Evolutionary conservation across 1,284 basidiomycete genomes (phyloP).

Genomic region (Naganishia cerealis): DNA sequence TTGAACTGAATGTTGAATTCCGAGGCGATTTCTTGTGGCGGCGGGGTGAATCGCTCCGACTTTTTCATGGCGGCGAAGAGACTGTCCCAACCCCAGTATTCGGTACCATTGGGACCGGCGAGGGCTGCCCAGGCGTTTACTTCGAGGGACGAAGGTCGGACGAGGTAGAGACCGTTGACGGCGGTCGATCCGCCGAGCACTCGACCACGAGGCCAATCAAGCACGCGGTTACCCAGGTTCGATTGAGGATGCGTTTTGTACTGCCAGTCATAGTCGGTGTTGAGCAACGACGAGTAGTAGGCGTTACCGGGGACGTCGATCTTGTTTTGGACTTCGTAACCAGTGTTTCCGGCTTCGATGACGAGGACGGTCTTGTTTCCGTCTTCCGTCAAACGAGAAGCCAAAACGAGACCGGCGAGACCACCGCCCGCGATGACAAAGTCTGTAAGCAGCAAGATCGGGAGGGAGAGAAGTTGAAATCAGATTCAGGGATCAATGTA

Average conservation of each 20-base stretch:
- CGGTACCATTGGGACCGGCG: slow-evolving; percentile 48
- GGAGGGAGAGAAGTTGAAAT: neutral
- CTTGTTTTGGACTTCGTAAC: slow-evolving; percentile 34
- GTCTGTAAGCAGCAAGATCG: slow-evolving; percentile 26
- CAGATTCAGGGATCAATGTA: no score
- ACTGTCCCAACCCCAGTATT: slow-evolving; percentile 62
- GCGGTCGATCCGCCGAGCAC: slow-evolving; percentile 69
- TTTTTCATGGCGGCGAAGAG: slow-evolving; percentile 53
- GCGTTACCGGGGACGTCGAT: slow-evolving; percentile 36
- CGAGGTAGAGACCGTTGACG: slow-evolving; percentile 66
- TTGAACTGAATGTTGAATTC: slow-evolving; percentile 53
- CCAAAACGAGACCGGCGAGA: slow-evolving; percentile 45
- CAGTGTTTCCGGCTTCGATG: slow-evolving; percentile 45
- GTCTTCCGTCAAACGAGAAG: slow-evolving; percentile 44
- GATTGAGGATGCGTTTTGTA: slow-evolving; percentile 35
- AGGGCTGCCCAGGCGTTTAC: slow-evolving; percentile 62
- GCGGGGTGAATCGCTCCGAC: slow-evolving; percentile 56
- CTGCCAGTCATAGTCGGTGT: slow-evolving; percentile 37
- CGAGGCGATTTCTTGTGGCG: slow-evolving; percentile 42
- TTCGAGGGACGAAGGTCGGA: slow-evolving; percentile 59
- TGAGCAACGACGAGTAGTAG: slow-evolving; percentile 35
- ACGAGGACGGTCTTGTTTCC: slow-evolving; percentile 40
- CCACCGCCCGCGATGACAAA: slow-evolving; percentile 39
- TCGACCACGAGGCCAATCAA: slow-evolving; percentile 65
- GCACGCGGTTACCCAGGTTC: slow-evolving; percentile 22